Conservation (phyloP, 2,329 filamentous ascomycete species). For the Ploettnerulaceae sp. region DNA sequence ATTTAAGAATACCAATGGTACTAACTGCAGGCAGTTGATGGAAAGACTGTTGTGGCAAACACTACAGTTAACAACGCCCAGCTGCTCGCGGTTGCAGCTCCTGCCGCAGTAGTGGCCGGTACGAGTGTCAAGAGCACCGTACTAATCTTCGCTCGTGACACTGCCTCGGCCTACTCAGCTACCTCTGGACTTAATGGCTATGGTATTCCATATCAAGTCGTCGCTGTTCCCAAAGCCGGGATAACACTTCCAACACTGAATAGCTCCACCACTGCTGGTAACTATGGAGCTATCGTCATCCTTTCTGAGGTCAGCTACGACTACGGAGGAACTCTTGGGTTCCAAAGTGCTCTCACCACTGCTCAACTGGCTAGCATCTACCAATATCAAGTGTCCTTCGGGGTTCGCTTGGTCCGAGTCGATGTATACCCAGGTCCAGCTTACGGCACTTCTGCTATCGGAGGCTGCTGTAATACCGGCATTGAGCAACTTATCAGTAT, state of each 20-base stretch:
- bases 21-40: constrained; percentile 15
- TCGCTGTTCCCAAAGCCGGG: constrained; percentile 50
- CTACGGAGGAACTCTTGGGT: constrained; percentile 42
- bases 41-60: constrained; percentile 15
- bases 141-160: constrained; percentile 51
- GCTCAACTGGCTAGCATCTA: constrained; percentile 53
- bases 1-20: background rate
- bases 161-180: constrained; percentile 43
- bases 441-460: constrained; percentile 38
- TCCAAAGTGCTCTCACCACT: constrained; percentile 40
- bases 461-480: constrained; percentile 44
- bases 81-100: constrained; percentile 1
- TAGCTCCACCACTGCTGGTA: constrained; percentile 42
- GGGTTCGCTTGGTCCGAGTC: constrained; percentile 55
- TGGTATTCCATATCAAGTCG: constrained; percentile 52
- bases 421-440: constrained; percentile 51
- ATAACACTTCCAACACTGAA: constrained; percentile 48
- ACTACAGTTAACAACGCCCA: constrained; percentile 13
- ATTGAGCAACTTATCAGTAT: constrained; percentile 50
- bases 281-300: constrained; percentile 53
- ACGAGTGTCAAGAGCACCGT: constrained; percentile 40
- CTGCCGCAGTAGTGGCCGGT: constrained; percentile 9
- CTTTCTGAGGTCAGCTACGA: constrained; percentile 35
- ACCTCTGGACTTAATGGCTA: constrained; percentile 54
- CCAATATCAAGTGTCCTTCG: constrained; percentile 52